Evolutionary conservation across 257 asterid species (phyloP), one percentile per base, ranked within the genome.

Genomic region (Solanum neorickii): DNA sequence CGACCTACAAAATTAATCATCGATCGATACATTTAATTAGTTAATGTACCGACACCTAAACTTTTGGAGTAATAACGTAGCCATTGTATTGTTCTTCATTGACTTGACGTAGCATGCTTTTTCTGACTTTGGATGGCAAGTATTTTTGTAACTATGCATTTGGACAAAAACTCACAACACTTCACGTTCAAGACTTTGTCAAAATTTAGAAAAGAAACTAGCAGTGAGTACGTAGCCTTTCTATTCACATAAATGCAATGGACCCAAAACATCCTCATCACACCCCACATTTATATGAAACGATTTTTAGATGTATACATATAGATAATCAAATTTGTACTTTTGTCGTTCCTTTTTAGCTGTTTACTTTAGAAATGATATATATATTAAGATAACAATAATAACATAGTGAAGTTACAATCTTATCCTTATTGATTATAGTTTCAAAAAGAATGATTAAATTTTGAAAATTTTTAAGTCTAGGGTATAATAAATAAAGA

Each of bases 261-360:
- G 27, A 72, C 46, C 9, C 15, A 21, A 74, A 37, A 5, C 82
- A 20, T 12, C 18, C 9, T 16, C 60, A 52, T 6, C 60, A 52
- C 60, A 52, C 23, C 1, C 0, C n/a, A 52, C 62, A 52, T 52
- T 52, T 52, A 52, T 18, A 52, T 0, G 0, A 0, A 1, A 6
- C 1, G 10, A 16, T 0, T 52, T 52, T 52, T 52, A 52, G 0
- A 16, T 16, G 0, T 16, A 0, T 52, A 52, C 1, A 16, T 5
- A 1, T 41, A 41, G 11, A 41, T 8, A 41, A 8, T 41, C 0
- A 8, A 41, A 41, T 41, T 41, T 33, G 35, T 33, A 33, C 35
- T 33, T 33, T 33, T 33, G 5, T 0, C 35, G 35, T 33, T 33
- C 35, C 5, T 33, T 33, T 3, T 3, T 3, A 33, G 35, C 35